Base-by-base conservation (phyloP, 2,329 filamentous ascomycete genomes). In the Waltergamsia citrina region DNA sequence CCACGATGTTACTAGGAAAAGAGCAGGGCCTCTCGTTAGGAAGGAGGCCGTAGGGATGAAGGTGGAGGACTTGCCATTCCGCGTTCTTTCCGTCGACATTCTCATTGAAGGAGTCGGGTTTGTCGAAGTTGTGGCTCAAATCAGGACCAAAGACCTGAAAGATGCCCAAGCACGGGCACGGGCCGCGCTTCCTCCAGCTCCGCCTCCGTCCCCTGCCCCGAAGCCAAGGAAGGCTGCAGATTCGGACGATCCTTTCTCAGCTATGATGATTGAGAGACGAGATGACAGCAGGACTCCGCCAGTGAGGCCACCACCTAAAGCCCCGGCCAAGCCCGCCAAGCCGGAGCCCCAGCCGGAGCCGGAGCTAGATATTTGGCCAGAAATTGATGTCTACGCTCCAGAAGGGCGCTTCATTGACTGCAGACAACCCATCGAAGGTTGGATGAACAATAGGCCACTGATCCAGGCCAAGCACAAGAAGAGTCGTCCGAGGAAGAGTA, bases 51-150 rank as follows among this genome's bases (percentile, higher is more conserved):
- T 70, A 29, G 77, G 70, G 25, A 63, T 80, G 29, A 76, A 73
- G 36, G 69, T 81, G 1, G 77, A 85, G 3, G 62, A 67, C 12
- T 63, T 96, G 5, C 85, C 87, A 0, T 98, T 88, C 56, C 72
- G 74, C 11, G 77, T 96, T 3, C 69, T 92, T 39, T 77, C 81
- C 7, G 72, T 81, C 1, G 93, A 98, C 51, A 77, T 98, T 17
- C 63, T 98, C 11, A 78, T 98, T 32, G 90, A 96, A 54, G 87
- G 92, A 3, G 81, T 87, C 18, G 92, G 92, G 7, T 98, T 93
- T 84, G 71, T 98, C 3, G 92, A 98, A 57, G 57, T 98, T 26
- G 79, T 78, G 1, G 80, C 80, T 4, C 90, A 98, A 58, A 75
- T 93, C 8, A 75, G 90, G 33, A 73, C 67, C 12, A 71, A 58